These are phyloP conservation scores for Blastobotrys arbuscula DNA, from an alignment of 1,139 yeast species.

Conservation along the genomic window DNA sequence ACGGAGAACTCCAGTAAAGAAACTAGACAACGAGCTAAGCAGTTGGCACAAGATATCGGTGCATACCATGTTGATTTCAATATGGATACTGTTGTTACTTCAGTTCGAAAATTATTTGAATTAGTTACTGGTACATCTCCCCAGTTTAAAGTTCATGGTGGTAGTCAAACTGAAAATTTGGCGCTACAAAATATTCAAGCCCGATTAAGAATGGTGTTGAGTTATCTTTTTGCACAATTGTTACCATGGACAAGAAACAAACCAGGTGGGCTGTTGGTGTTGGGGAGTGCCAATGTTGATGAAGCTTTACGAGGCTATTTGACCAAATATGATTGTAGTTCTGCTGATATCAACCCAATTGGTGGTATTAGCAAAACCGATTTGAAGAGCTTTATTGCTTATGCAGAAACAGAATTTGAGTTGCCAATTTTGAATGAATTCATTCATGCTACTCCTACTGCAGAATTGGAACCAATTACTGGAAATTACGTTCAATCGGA, in stretches of 20 bases:
- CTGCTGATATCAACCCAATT: slow-evolving; percentile 95
- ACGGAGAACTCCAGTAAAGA: slow-evolving; percentile 86
- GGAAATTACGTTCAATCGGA: slow-evolving; percentile 89
- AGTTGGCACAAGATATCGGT: slow-evolving; percentile 69
- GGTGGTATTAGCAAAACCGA: slow-evolving; percentile 97
- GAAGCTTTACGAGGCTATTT: slow-evolving; percentile 92
- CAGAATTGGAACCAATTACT: slow-evolving; percentile 95
- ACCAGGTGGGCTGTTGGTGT: slow-evolving; percentile 74
- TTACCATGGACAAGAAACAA: slow-evolving; percentile 88
- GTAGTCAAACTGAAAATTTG: slow-evolving; percentile 80
- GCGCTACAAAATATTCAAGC: slow-evolving; percentile 97
- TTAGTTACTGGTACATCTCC: slow-evolving; percentile 89
- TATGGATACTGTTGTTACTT: slow-evolving; percentile 76
- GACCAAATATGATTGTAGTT: slow-evolving; percentile 94
- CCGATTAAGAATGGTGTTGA: slow-evolving; percentile 86
- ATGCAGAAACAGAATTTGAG: slow-evolving; percentile 64
- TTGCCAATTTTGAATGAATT: slow-evolving; percentile 75
- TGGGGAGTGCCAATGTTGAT: slow-evolving; percentile 98
- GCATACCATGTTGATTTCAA: slow-evolving; percentile 87
- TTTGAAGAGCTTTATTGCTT: slow-evolving; percentile 73
- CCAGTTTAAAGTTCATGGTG: slow-evolving; percentile 86
- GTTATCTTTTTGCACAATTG: slow-evolving; percentile 88
- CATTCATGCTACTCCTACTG: slow-evolving; percentile 90
- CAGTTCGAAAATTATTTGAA: slow-evolving; percentile 72
- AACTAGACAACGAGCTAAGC: slow-evolving; percentile 79